Percentiles rank a stretch among this genome's conserved stretches.
Evolutionary conservation across 306 rosid genomes (phyloP).

Genomic region (Corylus heterophylla): DNA sequence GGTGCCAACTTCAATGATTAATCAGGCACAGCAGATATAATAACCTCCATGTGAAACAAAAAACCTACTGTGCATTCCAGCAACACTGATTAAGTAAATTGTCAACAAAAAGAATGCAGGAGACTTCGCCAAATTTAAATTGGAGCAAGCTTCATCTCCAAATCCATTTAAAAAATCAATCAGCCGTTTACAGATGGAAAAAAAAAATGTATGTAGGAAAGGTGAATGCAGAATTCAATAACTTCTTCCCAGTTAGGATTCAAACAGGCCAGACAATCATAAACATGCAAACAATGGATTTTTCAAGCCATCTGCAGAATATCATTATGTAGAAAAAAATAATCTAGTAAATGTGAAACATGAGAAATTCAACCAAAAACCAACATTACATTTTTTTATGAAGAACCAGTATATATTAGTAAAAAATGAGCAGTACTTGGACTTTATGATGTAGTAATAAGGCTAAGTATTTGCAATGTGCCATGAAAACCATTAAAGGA

Average conservation of each 20-base stretch:
- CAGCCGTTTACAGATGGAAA: neutral
- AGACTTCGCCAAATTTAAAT: neutral
- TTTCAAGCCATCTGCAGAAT: neutral
- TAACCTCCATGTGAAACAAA: conserved; percentile 11
- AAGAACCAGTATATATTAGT: neutral
- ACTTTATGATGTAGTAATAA: conserved; percentile 4
- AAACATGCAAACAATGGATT: neutral
- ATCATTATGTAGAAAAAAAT: neutral
- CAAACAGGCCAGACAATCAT: neutral
- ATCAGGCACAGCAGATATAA: conserved; percentile 6
- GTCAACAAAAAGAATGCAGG: conserved; percentile 17
- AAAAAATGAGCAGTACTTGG: neutral
- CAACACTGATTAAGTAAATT: conserved; percentile 1
- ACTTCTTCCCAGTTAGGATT: neutral
- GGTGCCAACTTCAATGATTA: neutral
- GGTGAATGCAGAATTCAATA: neutral
- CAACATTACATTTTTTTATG: neutral
- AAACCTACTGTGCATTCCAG: conserved; percentile 25
- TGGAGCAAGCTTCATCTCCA: neutral
- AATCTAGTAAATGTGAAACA: neutral
- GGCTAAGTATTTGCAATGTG: conserved; percentile 19
- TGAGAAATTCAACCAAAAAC: neutral
- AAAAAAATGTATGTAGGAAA: neutral
- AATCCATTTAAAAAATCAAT: neutral
- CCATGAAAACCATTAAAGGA: conserved; percentile 16